Evolutionary conservation across 805 yeast genomes (phyloP).

Genomic region (Pichia manshurica): DNA sequence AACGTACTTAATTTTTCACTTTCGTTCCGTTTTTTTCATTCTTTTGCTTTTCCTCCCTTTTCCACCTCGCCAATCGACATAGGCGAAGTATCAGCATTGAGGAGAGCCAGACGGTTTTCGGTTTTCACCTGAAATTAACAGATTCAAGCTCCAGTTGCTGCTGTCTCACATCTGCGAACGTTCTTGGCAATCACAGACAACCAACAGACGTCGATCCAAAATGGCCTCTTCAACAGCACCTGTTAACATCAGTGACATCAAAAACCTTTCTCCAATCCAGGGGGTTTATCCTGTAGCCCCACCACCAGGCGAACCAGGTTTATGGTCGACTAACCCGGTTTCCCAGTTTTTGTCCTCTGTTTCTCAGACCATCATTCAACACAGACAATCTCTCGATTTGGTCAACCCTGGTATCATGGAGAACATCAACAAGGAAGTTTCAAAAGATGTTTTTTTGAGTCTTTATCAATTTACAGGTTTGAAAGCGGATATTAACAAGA

Average conservation of each 20-base stretch:
- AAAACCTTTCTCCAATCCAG: slow-evolving; percentile 52
- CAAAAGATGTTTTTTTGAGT: slow-evolving; percentile 85
- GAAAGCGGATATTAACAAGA: slow-evolving; percentile 93
- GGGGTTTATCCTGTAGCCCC: slow-evolving; percentile 45
- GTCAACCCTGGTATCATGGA: slow-evolving; percentile 93
- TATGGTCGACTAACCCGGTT: slow-evolving; percentile 81
- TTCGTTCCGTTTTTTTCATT: too few species aligned
- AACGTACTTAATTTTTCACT: too few species aligned
- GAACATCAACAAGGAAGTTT: slow-evolving; percentile 86
- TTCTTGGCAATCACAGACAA: too few species aligned
- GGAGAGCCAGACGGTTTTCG: too few species aligned
- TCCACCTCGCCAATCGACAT: too few species aligned
- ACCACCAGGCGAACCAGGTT: slow-evolving; percentile 43
- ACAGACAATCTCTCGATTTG: slow-evolving; percentile 76
- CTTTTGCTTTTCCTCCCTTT: too few species aligned
- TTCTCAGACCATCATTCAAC: slow-evolving; percentile 64
- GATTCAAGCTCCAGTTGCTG: too few species aligned
- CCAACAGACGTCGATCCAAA: slow-evolving; percentile 1
- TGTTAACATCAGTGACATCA: slow-evolving; percentile 51
- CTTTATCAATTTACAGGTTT: slow-evolving; percentile 92
- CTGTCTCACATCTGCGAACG: too few species aligned
- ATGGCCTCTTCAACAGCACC: slow-evolving; percentile 23
- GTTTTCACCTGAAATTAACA: too few species aligned
- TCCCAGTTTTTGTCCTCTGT: slow-evolving; percentile 74
- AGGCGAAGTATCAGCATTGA: too few species aligned